Evolutionary conservation across 169 alveolate genomes (phyloP).

Genomic region (Blepharisma undulans): DNA sequence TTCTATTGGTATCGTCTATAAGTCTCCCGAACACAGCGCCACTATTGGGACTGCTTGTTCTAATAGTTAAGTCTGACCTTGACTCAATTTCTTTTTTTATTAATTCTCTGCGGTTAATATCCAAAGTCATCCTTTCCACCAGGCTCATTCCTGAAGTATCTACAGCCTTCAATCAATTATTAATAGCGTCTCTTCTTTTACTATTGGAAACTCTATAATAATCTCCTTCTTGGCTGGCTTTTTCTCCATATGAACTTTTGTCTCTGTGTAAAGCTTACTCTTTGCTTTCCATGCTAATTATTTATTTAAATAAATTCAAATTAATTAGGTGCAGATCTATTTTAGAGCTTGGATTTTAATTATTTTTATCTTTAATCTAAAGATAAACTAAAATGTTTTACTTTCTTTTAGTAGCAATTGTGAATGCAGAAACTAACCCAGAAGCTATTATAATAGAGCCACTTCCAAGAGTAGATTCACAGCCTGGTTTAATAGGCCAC

Average conservation of each 20-base stretch:
- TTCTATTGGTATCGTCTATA: neutral
- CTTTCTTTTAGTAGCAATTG: neutral
- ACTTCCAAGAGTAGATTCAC: conserved; percentile 4
- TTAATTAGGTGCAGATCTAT: neutral
- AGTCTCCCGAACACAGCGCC: neutral
- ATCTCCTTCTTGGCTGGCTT: neutral
- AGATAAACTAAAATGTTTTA: neutral
- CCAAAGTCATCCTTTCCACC: neutral
- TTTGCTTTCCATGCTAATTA: neutral
- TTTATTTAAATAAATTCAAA: no score
- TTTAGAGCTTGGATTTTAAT: neutral
- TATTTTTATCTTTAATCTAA: neutral
- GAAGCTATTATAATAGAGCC: conserved; percentile 36
- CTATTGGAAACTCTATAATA: neutral
- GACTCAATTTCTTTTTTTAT: neutral
- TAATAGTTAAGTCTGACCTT: neutral
- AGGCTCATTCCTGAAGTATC: neutral
- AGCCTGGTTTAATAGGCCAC: neutral
- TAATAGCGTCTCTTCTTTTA: neutral
- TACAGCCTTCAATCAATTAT: neutral
- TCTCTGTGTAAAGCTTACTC: neutral
- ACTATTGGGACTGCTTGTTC: neutral
- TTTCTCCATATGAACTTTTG: neutral
- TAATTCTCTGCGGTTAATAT: neutral
- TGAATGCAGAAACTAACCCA: neutral